Evolutionary conservation across 768 basidiomycete genomes (phyloP).

Genomic region (Mycena belliarum): DNA sequence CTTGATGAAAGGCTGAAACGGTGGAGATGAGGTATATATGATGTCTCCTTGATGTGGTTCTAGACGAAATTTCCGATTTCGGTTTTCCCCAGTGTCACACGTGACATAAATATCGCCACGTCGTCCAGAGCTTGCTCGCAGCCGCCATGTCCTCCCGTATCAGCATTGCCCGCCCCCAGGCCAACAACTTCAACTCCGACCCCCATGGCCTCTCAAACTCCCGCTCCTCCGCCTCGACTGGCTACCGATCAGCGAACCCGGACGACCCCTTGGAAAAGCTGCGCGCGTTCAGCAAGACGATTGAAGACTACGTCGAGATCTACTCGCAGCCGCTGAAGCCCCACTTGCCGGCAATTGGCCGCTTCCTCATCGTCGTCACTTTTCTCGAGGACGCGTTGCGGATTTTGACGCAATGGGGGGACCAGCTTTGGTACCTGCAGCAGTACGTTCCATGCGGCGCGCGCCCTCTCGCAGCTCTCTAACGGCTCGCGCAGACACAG

Average conservation of each 20-base stretch:
- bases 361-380: conserved; percentile 97
- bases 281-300: conserved; percentile 64
- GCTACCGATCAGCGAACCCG: conserved; percentile 79
- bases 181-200: conserved; percentile 62
- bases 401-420: conserved; percentile 92
- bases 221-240: conserved; percentile 53
- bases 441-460: conserved; percentile 55
- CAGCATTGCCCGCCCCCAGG: conserved; percentile 73
- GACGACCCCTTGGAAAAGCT: conserved; percentile 83
- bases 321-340: conserved; percentile 93
- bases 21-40: too few relatives aligned
- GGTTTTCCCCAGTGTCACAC: not conserved
- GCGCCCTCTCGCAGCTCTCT: conserved; percentile 8
- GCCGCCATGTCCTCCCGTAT: conserved; percentile 80
- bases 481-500: conserved; percentile 65
- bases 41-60: too few relatives aligned
- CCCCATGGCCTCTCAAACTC: conserved; percentile 82
- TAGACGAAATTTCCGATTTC: too few relatives aligned
- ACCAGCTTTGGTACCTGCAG: conserved; percentile 98
- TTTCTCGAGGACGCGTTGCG: conserved; percentile 96
- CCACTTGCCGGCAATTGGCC: conserved; percentile 90
- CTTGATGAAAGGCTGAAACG: too few relatives aligned
- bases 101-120: conserved; percentile 41
- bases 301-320: conserved; percentile 92
- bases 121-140: conserved; percentile 33